Evolutionary conservation across 2,329 filamentous ascomycete species (phyloP).

Genomic region (Apiospora aurea): DNA sequence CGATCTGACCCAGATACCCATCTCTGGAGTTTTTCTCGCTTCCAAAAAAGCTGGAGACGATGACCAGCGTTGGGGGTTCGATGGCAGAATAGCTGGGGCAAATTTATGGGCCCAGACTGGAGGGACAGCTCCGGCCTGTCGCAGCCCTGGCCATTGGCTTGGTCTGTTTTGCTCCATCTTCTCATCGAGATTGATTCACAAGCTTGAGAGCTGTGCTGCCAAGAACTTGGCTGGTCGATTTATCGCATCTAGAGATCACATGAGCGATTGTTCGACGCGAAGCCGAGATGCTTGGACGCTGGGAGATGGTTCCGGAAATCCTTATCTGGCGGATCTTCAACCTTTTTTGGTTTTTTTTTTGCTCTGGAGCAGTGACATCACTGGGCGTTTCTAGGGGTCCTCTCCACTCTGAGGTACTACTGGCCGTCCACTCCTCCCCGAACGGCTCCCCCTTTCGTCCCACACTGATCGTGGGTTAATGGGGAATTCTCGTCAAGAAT

Average conservation of each 20-base stretch:
- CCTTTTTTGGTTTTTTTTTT: not conserved
- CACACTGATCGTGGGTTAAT: not conserved
- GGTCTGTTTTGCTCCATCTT: not conserved
- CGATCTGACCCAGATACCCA: not conserved
- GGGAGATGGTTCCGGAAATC: not conserved
- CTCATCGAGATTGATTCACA: not conserved
- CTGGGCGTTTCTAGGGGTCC: slow-evolving; percentile 10
- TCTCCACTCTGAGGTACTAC: not conserved
- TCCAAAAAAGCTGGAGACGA: slow-evolving; percentile 10
- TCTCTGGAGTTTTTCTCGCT: slow-evolving; percentile 5
- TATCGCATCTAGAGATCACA: not conserved
- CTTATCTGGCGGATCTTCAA: not conserved
- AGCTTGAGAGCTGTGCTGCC: not conserved
- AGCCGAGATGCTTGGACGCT: not conserved
- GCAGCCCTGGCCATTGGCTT: not conserved
- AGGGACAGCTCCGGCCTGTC: not conserved
- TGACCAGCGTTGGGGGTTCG: slow-evolving; percentile 8
- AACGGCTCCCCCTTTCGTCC: not conserved
- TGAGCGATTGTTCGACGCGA: not conserved
- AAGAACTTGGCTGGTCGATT: slow-evolving; percentile 1
- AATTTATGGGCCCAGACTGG: not conserved
- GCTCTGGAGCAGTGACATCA: slow-evolving; percentile 8
- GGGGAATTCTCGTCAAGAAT: not conserved
- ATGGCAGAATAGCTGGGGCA: slow-evolving; percentile 8
- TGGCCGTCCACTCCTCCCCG: not conserved